Percentiles rank a stretch among this genome's conserved stretches.
Conservation (phyloP, 2,329 filamentous ascomycete species). For the Pseudonectria buxi region DNA sequence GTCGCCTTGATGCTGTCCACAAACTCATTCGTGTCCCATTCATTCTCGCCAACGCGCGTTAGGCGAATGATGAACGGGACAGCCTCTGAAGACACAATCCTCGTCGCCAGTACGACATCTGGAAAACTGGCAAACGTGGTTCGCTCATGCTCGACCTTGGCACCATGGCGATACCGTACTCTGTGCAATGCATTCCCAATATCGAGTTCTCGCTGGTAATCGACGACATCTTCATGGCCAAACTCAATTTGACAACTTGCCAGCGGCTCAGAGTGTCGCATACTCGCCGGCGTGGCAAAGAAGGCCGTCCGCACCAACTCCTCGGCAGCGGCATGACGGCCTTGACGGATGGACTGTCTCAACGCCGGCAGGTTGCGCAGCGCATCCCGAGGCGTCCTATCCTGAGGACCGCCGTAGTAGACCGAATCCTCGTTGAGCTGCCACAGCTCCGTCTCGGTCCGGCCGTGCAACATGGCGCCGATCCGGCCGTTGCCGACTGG, state of each 20-base stretch:
- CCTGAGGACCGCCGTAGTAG: constrained; percentile 38
- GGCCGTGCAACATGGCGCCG: constrained; percentile 37
- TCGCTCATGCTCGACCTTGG: constrained; percentile 22
- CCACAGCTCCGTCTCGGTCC: constrained; percentile 33
- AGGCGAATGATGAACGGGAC: constrained; percentile 19
- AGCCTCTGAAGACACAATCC: constrained; percentile 12
- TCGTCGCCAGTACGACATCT: constrained; percentile 28
- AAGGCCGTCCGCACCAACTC: constrained; percentile 15
- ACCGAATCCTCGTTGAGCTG: constrained; percentile 42
- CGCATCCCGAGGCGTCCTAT: constrained; percentile 33
- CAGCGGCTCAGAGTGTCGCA: constrained; percentile 26
- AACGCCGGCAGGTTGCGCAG: constrained; percentile 10
- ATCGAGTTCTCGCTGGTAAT: constrained; percentile 35
- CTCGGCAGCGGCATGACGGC: constrained; percentile 18
- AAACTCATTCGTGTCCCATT: constrained; percentile 21
- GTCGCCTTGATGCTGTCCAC: constrained; percentile 15
- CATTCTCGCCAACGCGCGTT: constrained; percentile 14
- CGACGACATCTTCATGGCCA: constrained; percentile 23
- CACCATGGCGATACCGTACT: constrained; percentile 30
- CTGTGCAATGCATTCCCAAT: constrained; percentile 28
- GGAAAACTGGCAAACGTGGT: constrained; percentile 37
- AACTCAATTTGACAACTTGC: constrained; percentile 32
- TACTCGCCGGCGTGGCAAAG: constrained; percentile 18
- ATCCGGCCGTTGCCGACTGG: constrained; percentile 44
- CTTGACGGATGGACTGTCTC: constrained; percentile 16